These are phyloP conservation scores for Hypericum perforatum DNA, from an alignment of 345 rosid genomes.

Conservation along the genomic window DNA sequence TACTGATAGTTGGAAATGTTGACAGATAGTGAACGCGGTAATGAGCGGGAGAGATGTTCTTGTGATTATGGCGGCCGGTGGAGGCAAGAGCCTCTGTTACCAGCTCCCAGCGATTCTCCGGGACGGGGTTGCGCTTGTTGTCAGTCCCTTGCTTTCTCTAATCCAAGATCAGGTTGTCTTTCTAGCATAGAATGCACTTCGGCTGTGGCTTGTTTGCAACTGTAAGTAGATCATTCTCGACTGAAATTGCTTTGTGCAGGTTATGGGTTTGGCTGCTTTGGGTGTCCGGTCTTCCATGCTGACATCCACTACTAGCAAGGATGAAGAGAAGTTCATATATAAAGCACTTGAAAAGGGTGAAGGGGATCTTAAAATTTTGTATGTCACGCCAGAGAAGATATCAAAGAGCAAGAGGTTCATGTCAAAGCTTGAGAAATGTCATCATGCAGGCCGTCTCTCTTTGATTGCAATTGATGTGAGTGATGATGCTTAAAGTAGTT, in stretches of 20 bases:
- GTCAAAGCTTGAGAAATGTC: slow-evolving; percentile 97
- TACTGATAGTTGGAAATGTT: slow-evolving; percentile 8
- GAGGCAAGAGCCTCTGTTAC: slow-evolving; percentile 97
- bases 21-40: slow-evolving; percentile 71
- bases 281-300: slow-evolving; percentile 80
- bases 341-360: slow-evolving; percentile 90
- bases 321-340: slow-evolving; percentile 78
- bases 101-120: slow-evolving; percentile 83
- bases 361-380: slow-evolving; percentile 65
- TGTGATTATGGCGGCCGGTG: slow-evolving; percentile 97
- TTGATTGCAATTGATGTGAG: slow-evolving; percentile 85
- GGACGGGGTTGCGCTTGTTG: slow-evolving; percentile 68
- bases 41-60: slow-evolving; percentile 78
- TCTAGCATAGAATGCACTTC: neutral
- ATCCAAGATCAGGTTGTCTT: slow-evolving; percentile 88
- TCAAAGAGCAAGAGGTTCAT: slow-evolving; percentile 96
- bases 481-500: slow-evolving; percentile 2
- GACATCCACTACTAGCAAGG: slow-evolving; percentile 81
- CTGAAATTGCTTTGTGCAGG: slow-evolving; percentile 32
- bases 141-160: slow-evolving; percentile 85
- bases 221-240: slow-evolving; percentile 1
- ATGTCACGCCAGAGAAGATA: slow-evolving; percentile 91
- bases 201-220: neutral
- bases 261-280: slow-evolving; percentile 80
- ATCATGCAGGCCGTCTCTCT: slow-evolving; percentile 60